Evolutionary conservation across 2,329 filamentous ascomycete species (phyloP), one percentile per base, ranked within the genome.

Genomic region (Trichophyton schoenleinii): DNA sequence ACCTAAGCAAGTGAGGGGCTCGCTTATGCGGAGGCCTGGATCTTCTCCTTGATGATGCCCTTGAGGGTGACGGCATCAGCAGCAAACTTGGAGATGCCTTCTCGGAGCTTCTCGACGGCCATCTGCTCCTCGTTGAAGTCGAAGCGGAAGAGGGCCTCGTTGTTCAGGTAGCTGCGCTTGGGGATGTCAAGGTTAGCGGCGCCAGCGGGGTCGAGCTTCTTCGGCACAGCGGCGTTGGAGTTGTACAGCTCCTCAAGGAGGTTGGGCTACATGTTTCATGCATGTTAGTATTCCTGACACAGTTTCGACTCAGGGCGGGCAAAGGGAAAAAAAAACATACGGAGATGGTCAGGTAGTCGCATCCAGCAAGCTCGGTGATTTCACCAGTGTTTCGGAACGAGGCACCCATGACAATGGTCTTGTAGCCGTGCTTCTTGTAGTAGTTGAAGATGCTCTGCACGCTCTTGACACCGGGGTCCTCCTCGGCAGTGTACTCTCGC

Each of bases 351-450:
- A 99, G 83, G 83, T 99, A 99, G 79, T 99, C 94, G 76, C 91
- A 96, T 74, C 94, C 94, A 74, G 92, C 92, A 65, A 99, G 85
- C 83, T 99, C 94, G 57, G 90, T 97, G 78, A 99, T 95, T 82
- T 99, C 94, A 72, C 94, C 94, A 66, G 81, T 81, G 82, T 88
- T 97, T 76, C 94, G 87, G 90, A 99, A 99, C 46, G 91, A 96
- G 69, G 94, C 94, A 73, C 94, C 94, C 94, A 99, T 99, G 79
- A 99, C 94, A 71, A 97, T 96, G 77, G 94, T 99, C 72, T 95
- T 96, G 87, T 99, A 96, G 77, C 88, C 90, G 77, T 81, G 89
- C 84, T 97, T 97, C 89, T 99, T 99, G 88, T 99, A 99, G 89
- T 99, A 99, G 85, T 99, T 94, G 86, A 87, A 99, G 81, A 99